Evolutionary conservation across 805 yeast species (phyloP), one percentile per base, ranked within the genome.

Genomic region (Yamadazyma olivae): DNA sequence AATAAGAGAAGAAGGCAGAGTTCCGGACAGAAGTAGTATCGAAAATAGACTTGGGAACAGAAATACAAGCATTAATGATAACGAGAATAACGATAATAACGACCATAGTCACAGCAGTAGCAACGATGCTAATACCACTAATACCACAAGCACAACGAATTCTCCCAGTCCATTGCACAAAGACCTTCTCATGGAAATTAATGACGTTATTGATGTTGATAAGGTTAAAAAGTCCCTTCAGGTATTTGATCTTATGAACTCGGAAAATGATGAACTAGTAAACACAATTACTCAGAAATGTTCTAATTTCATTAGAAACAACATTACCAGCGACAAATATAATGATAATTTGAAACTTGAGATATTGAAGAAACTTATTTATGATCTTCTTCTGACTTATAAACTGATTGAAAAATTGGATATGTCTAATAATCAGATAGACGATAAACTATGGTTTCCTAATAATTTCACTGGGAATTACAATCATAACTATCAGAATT

Each of bases 371-470:
- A 16, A 30, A 19, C 23, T 35, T 4, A 30, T 35, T 2, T 25
- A 35, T 14, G 30, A 35, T n/a, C 29, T 35, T 8, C 17, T 29
- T 9, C 17, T 19, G 25, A 28, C 33, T 17, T 35, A 35, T 14
- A 35, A 35, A 14, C 30, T 14, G n/a, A 16, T 27, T 8, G 21
- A 27, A 6, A 27, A 13, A 6, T 6, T 9, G 30, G 19, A 14
- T 6, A 27, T 7, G 7, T 26, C 28, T 9, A 8, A 7, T 14
- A n/a, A 8, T 15, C 18, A 27, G 6, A 27, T 34, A 18, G 33
- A 35, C 18, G 38, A 35, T 19, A 35, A 35, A 18, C 19, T 27
- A 27, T 35, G 38, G 38, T 35, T 29, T 29, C 15, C 22, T n/a
- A 17, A 25, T 2, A 28, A 21, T 17, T 21, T 23, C 28, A 13